Conservation (phyloP, 1,284 basidiomycete genomes). For the Sanguinoderma infundibulare region DNA sequence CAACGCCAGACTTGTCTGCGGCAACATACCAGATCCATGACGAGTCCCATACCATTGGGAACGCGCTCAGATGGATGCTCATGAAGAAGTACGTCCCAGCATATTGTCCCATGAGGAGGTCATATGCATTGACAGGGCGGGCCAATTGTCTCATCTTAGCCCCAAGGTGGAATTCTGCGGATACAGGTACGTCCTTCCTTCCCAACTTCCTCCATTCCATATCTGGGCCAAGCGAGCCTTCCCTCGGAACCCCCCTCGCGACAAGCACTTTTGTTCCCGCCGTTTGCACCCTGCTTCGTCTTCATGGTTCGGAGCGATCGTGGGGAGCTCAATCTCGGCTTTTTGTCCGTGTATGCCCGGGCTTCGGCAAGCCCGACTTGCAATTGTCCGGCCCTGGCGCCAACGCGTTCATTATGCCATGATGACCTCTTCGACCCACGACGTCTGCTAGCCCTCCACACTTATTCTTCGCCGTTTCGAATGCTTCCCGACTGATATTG, state of each 20-base stretch:
- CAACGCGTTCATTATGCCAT: constrained; percentile 4
- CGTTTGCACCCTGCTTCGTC: not conserved
- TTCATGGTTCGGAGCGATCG: not conserved
- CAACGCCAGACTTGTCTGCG: constrained; percentile 82
- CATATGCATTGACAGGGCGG: constrained; percentile 10
- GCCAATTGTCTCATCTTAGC: constrained; percentile 47
- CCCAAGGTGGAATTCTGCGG: constrained; percentile 99
- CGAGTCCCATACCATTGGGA: constrained; percentile 96
- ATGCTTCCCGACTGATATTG: not conserved
- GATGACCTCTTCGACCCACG: constrained; percentile 1
- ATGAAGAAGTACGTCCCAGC: constrained; percentile 92
- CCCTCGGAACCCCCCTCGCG: not conserved
- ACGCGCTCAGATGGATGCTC: constrained; percentile 94
- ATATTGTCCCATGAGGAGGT: not conserved
- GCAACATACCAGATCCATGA: constrained; percentile 93
- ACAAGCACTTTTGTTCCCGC: constrained; percentile 5
- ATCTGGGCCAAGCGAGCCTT: constrained; percentile 4
- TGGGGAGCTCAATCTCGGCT: not conserved
- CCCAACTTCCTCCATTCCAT: not conserved
- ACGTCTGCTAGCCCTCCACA: not conserved
- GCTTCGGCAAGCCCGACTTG: not conserved
- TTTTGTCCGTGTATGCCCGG: not conserved
- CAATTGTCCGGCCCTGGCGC: constrained; percentile 5
- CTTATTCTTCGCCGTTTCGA: not conserved
- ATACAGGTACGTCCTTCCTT: constrained; percentile 68